A percentile compares a stretch with the other conserved stretches of the same genome.
Conservation (phyloP, 257 asterid genomes). For the Nicotiana knightiana region DNA sequence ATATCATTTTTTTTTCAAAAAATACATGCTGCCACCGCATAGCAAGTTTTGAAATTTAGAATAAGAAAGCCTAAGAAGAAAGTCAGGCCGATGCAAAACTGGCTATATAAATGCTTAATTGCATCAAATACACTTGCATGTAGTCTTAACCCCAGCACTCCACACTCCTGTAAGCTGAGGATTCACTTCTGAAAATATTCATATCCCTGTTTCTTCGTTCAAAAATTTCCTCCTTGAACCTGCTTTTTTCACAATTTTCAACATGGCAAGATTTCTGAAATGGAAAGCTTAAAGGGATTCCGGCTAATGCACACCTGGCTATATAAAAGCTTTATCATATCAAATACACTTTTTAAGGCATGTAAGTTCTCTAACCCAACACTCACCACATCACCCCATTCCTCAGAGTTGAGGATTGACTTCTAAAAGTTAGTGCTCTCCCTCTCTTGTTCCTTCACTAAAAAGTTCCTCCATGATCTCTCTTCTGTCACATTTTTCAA, state of each 20-base stretch:
- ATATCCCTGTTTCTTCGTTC: neutral
- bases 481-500: neutral
- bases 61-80: neutral
- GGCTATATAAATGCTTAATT: neutral
- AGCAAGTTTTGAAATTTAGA: neutral
- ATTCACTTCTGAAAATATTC: neutral
- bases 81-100: neutral
- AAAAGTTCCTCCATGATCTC: conserved; percentile 2
- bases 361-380: neutral
- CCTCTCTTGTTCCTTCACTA: conserved; percentile 2
- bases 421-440: neutral
- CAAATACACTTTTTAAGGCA: neutral
- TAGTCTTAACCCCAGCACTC: neutral
- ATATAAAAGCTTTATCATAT: neutral
- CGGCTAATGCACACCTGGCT: neutral
- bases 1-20: neutral
- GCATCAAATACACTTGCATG: conserved; percentile 2
- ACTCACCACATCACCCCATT: conserved; percentile 1
- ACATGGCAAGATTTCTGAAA: neutral
- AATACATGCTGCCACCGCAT: neutral
- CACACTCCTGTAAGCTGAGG: neutral
- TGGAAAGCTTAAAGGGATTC: neutral
- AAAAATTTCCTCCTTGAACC: neutral
- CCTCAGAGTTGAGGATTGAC: neutral
- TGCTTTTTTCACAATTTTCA: neutral